Evolutionary conservation across 129 eudicot genomes (phyloP), one percentile per base, ranked within the genome.

Genomic region (Centrapalus pauciflorus): DNA sequence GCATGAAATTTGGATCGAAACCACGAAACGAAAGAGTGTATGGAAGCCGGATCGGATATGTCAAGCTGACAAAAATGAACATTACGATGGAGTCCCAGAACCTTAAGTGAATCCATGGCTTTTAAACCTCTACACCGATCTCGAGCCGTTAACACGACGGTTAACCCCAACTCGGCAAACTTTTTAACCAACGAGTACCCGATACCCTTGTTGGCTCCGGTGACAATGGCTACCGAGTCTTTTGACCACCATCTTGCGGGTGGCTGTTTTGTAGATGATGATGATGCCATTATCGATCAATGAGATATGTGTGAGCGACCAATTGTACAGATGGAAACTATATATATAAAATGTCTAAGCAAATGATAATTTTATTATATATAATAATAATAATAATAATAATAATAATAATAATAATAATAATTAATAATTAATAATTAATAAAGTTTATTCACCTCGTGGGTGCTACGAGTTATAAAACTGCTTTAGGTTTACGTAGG

Each of bases 141-240:
- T 52, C 98, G 70, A 0, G 96, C 86, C 0, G 98, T 92, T 45
- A 88, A 67, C 21, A 92, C 76, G 11, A 92, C 96, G 0, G 82
- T 85, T 24, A 92, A 28, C 49, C 96, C 98, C 4, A 83, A 45
- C 57, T 82, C 77, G 30, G 96, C 90, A 63, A 92, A 76, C 59
- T 74, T 71, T 57, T 82, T 92, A 30, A 82, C 96, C 21, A 88
- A 41, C 11, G 82, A 85, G 49, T 70, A 92, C 26, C 98, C 98
- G 0, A 92, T 92, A 9, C 98, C 98, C 67, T 81, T 88, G 74
- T 92, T 92, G 14, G 87, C 91, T 10, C 98, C 98, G 0, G 98
- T 92, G 34, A 92, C 96, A 48, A 92, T 73, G 9, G 87, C 96
- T 28, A 82, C 70, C 9, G 87, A 75, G 38, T 92, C 89, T 77